Base-by-base conservation (phyloP, 257 asterid genomes). In the Gentiana macrophylla region DNA sequence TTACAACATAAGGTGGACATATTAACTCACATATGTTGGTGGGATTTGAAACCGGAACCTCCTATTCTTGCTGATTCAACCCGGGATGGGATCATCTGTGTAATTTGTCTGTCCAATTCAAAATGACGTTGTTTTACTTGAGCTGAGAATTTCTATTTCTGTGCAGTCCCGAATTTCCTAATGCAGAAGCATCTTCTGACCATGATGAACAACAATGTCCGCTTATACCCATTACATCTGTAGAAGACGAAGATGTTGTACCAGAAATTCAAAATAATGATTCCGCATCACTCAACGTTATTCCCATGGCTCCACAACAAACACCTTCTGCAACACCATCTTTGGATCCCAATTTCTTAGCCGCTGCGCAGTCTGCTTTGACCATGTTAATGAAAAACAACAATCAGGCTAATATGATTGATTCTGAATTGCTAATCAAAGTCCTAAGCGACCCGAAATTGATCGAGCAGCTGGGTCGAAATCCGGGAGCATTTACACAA, bases 191-290 rank as follows among this genome's bases (percentile, higher is more conserved):
- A 54, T 60, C 78, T 4, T 37, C 13, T 54, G 24, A 24, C 24
- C 57, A 68, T 55, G 49, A 56, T 37, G 77, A 75, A 45, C 70
- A 74, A 57, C 57, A 56, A 53, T 71, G 78, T 32, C 75, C 84
- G 11, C 61, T 75, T 71, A 72, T 92, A 64, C 99, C 97, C 45
- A 58, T 85, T 57, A 88, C 94, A 33, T 77, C 99, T 49, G 76
- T 88, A 32, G 99, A 92, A 79, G 99, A 92, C 3, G 99, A 92
- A 60, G 99, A 91, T 63, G 66, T 77, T 51, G 63, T 70, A 15
- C 59, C 84, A 49, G 55, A 72, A 47, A 24, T 24, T 24, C 24
- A 24, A 24, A 24, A 24, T 24, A 24, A 24, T 24, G 24, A 15
- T 15, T 62, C 75, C 41, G 13, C 10, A 35, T 15, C 24, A 15